Conservation (phyloP, 306 rosid species). For the Rosa rugosa region DNA sequence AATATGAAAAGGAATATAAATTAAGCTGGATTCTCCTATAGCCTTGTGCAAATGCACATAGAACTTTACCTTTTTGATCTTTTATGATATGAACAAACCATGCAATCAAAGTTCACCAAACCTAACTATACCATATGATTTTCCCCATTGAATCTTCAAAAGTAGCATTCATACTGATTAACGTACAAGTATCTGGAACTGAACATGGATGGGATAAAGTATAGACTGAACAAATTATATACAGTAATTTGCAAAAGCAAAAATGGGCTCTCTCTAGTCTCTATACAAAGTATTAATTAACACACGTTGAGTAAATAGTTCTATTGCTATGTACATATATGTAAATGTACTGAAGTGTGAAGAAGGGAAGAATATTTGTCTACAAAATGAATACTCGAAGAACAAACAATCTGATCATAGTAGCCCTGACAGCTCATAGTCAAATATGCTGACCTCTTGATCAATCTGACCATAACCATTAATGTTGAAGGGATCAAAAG, state of each 20-base stretch:
- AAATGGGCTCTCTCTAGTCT: conserved; percentile 14
- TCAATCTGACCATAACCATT: conserved; percentile 14
- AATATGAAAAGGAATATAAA: neutral
- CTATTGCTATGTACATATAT: conserved; percentile 1
- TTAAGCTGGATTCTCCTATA: neutral
- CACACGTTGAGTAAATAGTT: neutral
- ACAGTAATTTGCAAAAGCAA: neutral
- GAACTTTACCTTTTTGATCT: too few relatives aligned
- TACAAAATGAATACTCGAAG: neutral
- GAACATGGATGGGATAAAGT: neutral
- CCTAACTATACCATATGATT: neutral
- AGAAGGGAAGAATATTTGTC: neutral
- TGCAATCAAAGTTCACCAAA: neutral
- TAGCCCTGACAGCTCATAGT: conserved; percentile 32
- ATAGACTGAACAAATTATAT: neutral
- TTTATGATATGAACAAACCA: neutral
- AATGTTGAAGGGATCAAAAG: conserved; percentile 9
- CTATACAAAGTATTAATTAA: neutral
- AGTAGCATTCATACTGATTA: neutral
- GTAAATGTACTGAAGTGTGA: neutral
- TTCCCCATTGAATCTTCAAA: neutral
- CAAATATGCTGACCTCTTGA: conserved; percentile 35
- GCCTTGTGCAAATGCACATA: neutral
- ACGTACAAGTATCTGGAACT: neutral
- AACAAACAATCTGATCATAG: conserved; percentile 18